Percentiles rank a stretch among this genome's conserved stretches.
These are phyloP conservation scores for Akanthomyces muscarius DNA, from an alignment of 2,329 filamentous ascomycete genomes.

Conservation along the genomic window DNA sequence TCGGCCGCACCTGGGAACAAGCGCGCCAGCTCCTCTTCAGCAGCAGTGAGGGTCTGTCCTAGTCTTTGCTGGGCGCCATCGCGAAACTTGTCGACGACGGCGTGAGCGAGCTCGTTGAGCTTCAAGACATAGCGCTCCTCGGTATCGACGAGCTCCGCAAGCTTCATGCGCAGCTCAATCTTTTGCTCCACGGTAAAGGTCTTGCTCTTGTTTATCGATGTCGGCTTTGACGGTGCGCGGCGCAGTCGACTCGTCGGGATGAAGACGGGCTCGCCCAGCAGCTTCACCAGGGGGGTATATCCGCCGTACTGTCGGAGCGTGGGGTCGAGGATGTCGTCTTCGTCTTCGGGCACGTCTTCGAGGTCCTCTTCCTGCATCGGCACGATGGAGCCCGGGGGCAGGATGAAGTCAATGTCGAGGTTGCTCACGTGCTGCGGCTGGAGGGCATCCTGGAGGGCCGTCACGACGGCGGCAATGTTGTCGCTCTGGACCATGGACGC, in stretches of 20 bases:
- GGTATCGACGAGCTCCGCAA: slow-evolving; percentile 86
- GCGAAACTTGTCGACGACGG: slow-evolving; percentile 76
- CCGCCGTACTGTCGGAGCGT: slow-evolving; percentile 67
- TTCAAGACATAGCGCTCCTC: slow-evolving; percentile 93
- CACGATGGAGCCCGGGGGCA: slow-evolving; percentile 74
- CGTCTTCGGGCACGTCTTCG: slow-evolving; percentile 56
- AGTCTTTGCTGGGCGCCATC: slow-evolving; percentile 59
- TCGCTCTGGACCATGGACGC: slow-evolving; percentile 80
- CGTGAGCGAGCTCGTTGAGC: slow-evolving; percentile 75
- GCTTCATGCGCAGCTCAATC: slow-evolving; percentile 77
- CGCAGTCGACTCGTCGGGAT: slow-evolving; percentile 80
- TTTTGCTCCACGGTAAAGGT: slow-evolving; percentile 80
- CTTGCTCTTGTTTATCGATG: slow-evolving; percentile 71
- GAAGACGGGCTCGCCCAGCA: slow-evolving; percentile 81
- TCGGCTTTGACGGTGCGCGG: slow-evolving; percentile 82
- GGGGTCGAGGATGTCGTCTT: slow-evolving; percentile 63
- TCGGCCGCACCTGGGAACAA: slow-evolving; percentile 81
- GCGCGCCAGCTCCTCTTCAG: slow-evolving; percentile 65
- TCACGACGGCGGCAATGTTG: slow-evolving; percentile 67
- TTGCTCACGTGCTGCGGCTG: slow-evolving; percentile 79
- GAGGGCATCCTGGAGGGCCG: slow-evolving; percentile 69
- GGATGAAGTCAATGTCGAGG: slow-evolving; percentile 80
- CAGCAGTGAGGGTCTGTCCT: slow-evolving; percentile 64
- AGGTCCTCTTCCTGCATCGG: slow-evolving; percentile 57
- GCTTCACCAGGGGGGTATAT: slow-evolving; percentile 71